Conservation (phyloP, 495 filamentous ascomycete species). For the Penicillium cosmopolitanum region DNA sequence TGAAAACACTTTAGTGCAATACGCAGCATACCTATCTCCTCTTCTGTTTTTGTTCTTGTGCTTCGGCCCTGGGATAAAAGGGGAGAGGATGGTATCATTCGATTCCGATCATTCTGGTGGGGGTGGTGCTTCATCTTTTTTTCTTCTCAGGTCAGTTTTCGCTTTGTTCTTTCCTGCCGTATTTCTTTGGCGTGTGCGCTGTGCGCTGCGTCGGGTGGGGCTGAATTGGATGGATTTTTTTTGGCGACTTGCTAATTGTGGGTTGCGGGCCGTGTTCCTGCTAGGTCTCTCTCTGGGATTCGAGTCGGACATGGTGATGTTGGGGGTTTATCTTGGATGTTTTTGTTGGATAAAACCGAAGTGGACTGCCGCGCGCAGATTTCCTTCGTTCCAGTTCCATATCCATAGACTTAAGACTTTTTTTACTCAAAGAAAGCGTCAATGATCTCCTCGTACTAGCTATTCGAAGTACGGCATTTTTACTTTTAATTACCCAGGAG, state of each 20-base stretch:
- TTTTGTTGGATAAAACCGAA: no score
- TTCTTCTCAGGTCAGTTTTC: slow-evolving; percentile 64
- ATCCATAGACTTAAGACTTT: no score
- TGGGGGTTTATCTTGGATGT: background rate
- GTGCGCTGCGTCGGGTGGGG: slow-evolving; percentile 28
- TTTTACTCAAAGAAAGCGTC: no score
- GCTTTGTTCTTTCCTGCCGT: slow-evolving; percentile 11
- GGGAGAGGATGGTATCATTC: slow-evolving; percentile 74
- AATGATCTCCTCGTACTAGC: no score
- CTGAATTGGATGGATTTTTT: slow-evolving; percentile 30
- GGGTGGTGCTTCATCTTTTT: slow-evolving; percentile 74
- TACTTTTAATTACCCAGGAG: no score
- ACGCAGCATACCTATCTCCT: slow-evolving; percentile 76
- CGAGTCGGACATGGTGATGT: slow-evolving; percentile 2
- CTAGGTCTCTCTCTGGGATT: slow-evolving; percentile 16
- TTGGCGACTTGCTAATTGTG: slow-evolving; percentile 45
- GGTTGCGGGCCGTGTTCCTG: slow-evolving; percentile 21
- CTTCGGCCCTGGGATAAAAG: slow-evolving; percentile 16
- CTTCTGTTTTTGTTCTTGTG: slow-evolving; percentile 29
- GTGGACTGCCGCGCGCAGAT: no score
- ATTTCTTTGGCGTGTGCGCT: slow-evolving; percentile 13
- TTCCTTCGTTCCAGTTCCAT: no score
- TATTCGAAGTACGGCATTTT: no score
- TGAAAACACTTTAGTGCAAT: slow-evolving; percentile 98
- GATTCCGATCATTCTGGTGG: slow-evolving; percentile 98